phyloP scores from a whole-genome alignment of 2,329 filamentous ascomycete genomes.

The Monilinia polystroma region DNA sequence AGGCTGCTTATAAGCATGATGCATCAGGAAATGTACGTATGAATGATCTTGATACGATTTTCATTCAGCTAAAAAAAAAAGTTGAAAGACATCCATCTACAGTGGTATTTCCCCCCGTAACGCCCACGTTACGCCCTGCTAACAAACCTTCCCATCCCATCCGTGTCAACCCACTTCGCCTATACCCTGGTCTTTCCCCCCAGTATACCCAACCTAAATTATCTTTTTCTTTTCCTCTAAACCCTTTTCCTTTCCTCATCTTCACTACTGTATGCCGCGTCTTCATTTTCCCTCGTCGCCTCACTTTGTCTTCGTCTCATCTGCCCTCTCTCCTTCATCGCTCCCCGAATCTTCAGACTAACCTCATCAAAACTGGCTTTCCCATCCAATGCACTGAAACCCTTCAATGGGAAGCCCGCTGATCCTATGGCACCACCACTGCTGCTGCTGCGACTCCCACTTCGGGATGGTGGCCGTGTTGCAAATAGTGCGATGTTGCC shows the following conservation, averaged over 20 bases:
- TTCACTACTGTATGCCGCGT: slow-evolving; percentile 43
- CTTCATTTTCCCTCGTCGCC: slow-evolving; percentile 45
- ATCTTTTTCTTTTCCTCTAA: slow-evolving; percentile 15
- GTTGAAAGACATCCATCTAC: slow-evolving; percentile 8
- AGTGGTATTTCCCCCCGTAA: slow-evolving; percentile 18
- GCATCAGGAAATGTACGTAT: not conserved
- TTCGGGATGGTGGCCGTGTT: slow-evolving; percentile 80
- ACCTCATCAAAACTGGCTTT: slow-evolving; percentile 78
- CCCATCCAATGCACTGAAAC: slow-evolving; percentile 66
- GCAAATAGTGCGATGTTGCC: slow-evolving; percentile 87
- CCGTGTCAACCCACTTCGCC: slow-evolving; percentile 7
- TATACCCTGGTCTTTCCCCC: not conserved
- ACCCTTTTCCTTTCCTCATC: slow-evolving; percentile 35
- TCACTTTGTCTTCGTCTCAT: slow-evolving; percentile 47
- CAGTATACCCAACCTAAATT: not conserved
- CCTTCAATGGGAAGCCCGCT: slow-evolving; percentile 63
- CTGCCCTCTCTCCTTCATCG: slow-evolving; percentile 76
- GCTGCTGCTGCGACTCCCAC: slow-evolving; percentile 67
- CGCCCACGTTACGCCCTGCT: slow-evolving; percentile 18
- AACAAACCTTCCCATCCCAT: slow-evolving; percentile 13
- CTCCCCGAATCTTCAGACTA: slow-evolving; percentile 76
- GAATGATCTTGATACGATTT: not conserved
- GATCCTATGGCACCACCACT: slow-evolving; percentile 61
- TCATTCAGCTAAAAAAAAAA: not conserved
- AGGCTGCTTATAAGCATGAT: not conserved